Evolutionary conservation across 768 basidiomycete species (phyloP).

Genomic region (Xerocomellus amylosporus): DNA sequence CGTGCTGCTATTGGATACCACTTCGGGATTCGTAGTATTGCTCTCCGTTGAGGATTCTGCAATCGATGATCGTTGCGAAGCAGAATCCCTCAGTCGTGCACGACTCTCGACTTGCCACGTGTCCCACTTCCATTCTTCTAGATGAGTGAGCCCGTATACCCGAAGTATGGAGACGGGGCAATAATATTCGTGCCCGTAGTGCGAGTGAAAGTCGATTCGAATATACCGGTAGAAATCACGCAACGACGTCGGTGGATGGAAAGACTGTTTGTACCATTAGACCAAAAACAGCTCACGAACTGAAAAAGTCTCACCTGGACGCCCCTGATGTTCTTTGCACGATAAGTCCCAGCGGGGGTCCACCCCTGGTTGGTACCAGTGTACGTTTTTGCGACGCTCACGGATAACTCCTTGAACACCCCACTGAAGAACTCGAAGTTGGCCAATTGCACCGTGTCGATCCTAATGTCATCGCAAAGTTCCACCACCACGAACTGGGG

Average conservation of each 20-base stretch:
- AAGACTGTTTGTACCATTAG: conserved; percentile 47
- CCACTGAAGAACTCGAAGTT: conserved; percentile 99
- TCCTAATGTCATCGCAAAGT: conserved; percentile 94
- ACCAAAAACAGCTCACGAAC: background rate
- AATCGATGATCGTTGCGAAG: conserved; percentile 11
- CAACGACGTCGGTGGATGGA: conserved; percentile 70
- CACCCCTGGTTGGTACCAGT: conserved; percentile 59
- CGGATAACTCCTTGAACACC: conserved; percentile 87
- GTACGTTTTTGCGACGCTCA: conserved; percentile 85
- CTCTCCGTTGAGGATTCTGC: conserved; percentile 21
- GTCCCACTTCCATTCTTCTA: conserved; percentile 95
- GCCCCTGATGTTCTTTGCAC: conserved; percentile 87
- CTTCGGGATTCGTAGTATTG: background rate
- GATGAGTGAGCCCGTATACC: conserved; percentile 93
- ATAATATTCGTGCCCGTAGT: conserved; percentile 94
- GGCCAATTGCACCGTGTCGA: conserved; percentile 93
- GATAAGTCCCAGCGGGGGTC: conserved; percentile 72
- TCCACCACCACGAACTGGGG: conserved; percentile 88
- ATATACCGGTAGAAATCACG: conserved; percentile 91
- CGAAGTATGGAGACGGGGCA: conserved; percentile 91
- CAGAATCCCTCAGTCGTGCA: conserved; percentile 39
- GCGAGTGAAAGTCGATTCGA: conserved; percentile 88
- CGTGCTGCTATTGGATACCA: background rate
- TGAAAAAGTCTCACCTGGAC: conserved; percentile 64
- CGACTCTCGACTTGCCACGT: conserved; percentile 72